Conservation (phyloP, 75 land plant species). For the Adiantum capillusveneris region DNA sequence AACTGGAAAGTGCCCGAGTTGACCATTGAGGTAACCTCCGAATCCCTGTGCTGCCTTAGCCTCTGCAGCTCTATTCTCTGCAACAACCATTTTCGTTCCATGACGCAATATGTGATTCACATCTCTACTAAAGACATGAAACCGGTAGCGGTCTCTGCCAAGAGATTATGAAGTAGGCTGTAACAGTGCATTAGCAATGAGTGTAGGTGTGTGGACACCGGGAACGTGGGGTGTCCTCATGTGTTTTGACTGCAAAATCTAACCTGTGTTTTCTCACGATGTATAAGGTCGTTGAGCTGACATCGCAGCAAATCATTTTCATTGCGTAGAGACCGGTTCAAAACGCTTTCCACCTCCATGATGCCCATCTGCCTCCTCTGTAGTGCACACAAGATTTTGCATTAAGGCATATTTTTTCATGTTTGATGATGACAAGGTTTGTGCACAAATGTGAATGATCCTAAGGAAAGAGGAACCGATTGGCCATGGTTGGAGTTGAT, state of each 20-base stretch:
- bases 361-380: too few species aligned
- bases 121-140: background rate
- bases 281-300: conserved; percentile 30
- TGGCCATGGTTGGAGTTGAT: too few species aligned
- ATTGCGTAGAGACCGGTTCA: conserved; percentile 21
- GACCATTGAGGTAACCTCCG: conserved; percentile 29
- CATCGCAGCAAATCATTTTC: conserved; percentile 34
- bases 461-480: too few species aligned
- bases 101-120: background rate
- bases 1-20: conserved; percentile 17
- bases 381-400: too few species aligned
- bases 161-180: conserved; percentile 1
- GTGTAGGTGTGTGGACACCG: background rate
- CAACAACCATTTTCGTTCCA: background rate
- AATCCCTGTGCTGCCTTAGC: conserved; percentile 26
- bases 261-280: conserved; percentile 33
- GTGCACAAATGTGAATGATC: too few species aligned
- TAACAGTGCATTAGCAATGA: background rate
- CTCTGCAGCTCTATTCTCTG: conserved; percentile 34
- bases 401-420: too few species aligned
- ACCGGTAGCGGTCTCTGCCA: background rate
- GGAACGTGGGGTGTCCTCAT: too few species aligned
- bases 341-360: conserved; percentile 19
- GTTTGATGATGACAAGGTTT: too few species aligned
- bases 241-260: background rate